Conservation (phyloP, 83 land plant genomes). For the Diphasiastrum complanatum region DNA sequence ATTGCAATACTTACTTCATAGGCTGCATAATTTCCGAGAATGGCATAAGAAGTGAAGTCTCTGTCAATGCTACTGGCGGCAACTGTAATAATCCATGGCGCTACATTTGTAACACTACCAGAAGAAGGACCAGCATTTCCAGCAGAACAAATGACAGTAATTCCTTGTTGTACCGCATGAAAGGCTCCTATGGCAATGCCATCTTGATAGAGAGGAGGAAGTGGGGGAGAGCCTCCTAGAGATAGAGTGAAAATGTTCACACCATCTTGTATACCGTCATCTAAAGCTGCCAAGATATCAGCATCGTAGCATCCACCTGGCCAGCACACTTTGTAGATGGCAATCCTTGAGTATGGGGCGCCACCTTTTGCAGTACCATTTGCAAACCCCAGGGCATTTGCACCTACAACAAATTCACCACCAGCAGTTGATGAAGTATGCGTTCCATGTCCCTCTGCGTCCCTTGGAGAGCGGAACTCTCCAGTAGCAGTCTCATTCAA, state of each 20-base stretch:
- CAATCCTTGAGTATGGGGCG: conserved; percentile 42
- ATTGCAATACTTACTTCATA: too few relatives aligned
- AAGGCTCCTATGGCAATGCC: conserved; percentile 49
- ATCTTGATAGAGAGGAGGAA: conserved; percentile 37
- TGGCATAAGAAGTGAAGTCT: conserved; percentile 31
- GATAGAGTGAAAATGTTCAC: conserved; percentile 52
- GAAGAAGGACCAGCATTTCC: conserved; percentile 52
- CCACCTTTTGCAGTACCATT: conserved; percentile 48
- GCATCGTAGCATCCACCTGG: conserved; percentile 48
- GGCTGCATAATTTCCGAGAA: conserved; percentile 46
- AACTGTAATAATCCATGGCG: conserved; percentile 53
- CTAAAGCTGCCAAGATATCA: conserved; percentile 52
- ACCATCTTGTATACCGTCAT: conserved; percentile 43
- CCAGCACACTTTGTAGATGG: conserved; percentile 59
- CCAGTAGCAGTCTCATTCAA: conserved; percentile 8
- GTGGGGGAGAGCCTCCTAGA: conserved; percentile 49
- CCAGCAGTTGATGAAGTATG: conserved; percentile 54
- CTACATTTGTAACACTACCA: conserved; percentile 34
- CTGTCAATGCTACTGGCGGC: conserved; percentile 52
- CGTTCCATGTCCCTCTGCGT: conserved; percentile 50
- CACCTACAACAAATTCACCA: conserved; percentile 32
- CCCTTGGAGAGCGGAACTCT: conserved; percentile 41
- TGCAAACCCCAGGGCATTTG: conserved; percentile 41
- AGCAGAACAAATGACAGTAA: conserved; percentile 42
- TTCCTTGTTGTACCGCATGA: conserved; percentile 38